A percentile compares a stretch with the other conserved stretches of the same genome.
Evolutionary conservation across 257 asterid genomes (phyloP).

Genomic region (Jaltomata sinuosa): DNA sequence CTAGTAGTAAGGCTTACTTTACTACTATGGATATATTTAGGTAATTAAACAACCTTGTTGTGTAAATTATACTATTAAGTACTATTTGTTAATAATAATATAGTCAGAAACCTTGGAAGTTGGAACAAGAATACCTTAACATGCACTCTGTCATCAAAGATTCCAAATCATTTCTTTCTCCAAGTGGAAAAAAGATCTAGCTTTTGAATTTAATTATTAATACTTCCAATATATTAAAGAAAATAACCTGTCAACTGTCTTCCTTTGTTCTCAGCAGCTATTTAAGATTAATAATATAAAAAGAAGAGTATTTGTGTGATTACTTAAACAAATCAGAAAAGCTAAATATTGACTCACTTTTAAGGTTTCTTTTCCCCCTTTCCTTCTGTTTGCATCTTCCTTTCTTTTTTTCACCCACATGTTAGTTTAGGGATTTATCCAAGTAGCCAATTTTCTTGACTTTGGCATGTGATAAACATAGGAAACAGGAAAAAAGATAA

Average conservation of each 20-base stretch:
- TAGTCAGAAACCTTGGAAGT: conserved; percentile 2
- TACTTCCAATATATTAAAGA: neutral
- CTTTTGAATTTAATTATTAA: neutral
- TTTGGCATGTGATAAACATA: neutral
- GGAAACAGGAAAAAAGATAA: neutral
- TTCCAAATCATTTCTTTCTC: neutral
- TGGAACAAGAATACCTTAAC: neutral
- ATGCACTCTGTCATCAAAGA: neutral
- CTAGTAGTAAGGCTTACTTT: neutral
- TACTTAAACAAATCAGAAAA: neutral
- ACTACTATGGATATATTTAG: neutral
- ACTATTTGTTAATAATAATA: neutral
- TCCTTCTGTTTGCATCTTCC: neutral
- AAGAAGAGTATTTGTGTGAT: neutral
- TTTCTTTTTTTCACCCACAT: neutral
- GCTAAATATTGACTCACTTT: neutral
- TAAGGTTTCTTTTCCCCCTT: neutral
- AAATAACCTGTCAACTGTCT: neutral
- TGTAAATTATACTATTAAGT: neutral
- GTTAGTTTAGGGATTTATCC: neutral
- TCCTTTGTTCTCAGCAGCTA: neutral
- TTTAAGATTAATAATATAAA: neutral
- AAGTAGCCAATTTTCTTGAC: neutral
- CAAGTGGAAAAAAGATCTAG: neutral
- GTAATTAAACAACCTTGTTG: neutral